Conservation (phyloP, 2,329 filamentous ascomycete species). For the Diaporthe ilicicola region DNA sequence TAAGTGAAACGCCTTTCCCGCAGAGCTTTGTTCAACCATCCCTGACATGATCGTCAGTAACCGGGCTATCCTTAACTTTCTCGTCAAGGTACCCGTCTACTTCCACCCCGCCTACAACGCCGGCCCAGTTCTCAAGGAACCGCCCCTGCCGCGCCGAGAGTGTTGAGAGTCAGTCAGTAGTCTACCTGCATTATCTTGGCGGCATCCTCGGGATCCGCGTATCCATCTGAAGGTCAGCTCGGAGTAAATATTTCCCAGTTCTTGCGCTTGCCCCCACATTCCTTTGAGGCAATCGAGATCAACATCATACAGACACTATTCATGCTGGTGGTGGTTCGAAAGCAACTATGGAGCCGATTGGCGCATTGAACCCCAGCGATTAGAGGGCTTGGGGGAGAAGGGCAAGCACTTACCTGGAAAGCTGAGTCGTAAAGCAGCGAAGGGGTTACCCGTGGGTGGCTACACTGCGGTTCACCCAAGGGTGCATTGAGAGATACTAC, state of each 20-base stretch:
- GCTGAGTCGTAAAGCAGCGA: background rate
- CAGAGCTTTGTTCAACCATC: slow-evolving; percentile 35
- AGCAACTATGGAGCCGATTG: background rate
- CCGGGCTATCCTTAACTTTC: slow-evolving; percentile 37
- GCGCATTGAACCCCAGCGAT: background rate
- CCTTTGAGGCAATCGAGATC: background rate
- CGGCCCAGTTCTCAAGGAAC: slow-evolving; percentile 37
- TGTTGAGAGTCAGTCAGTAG: slow-evolving; percentile 25
- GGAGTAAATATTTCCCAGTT: slow-evolving; percentile 28
- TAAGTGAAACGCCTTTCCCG: slow-evolving; percentile 28
- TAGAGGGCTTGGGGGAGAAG: background rate
- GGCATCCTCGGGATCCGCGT: slow-evolving; percentile 36
- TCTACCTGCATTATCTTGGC: slow-evolving; percentile 37
- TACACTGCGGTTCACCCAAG: no score
- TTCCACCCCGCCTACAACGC: slow-evolving; percentile 38
- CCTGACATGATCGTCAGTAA: slow-evolving; percentile 39
- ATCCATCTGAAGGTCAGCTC: slow-evolving; percentile 30
- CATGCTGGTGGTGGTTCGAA: background rate
- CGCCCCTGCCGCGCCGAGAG: slow-evolving; percentile 23
- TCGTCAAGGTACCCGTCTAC: slow-evolving; percentile 39
- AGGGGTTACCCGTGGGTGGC: no score
- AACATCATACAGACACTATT: background rate
- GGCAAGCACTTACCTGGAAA: background rate
- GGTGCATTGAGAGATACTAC: no score
- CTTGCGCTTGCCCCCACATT: slow-evolving; percentile 5